These are phyloP conservation scores for Claviceps monticola DNA, from an alignment of 2,329 filamentous ascomycete species.

Conservation along the genomic window DNA sequence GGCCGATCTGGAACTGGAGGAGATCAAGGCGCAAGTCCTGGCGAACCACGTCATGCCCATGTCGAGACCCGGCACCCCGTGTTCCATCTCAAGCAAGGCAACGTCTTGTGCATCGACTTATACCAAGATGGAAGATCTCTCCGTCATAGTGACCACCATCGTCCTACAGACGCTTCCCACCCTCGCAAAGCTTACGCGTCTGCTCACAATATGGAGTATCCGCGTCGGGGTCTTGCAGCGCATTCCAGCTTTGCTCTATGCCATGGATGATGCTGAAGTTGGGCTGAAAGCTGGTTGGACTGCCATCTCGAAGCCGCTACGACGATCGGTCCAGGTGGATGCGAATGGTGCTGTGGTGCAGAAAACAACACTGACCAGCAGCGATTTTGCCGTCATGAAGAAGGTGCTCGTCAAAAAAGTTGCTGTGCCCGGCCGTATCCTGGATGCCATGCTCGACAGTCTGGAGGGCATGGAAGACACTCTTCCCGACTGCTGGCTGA, in stretches of 20 bases:
- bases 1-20: slow-evolving; percentile 62
- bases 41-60: slow-evolving; percentile 59
- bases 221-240: slow-evolving; percentile 62
- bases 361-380: slow-evolving; percentile 21
- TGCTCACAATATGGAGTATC: slow-evolving; percentile 68
- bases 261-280: slow-evolving; percentile 51
- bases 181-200: slow-evolving; percentile 54
- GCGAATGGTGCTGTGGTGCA: slow-evolving; percentile 7
- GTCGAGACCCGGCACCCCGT: slow-evolving; percentile 23
- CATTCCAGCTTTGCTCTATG: slow-evolving; percentile 53
- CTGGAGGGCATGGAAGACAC: slow-evolving; percentile 76
- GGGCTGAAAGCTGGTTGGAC: slow-evolving; percentile 55
- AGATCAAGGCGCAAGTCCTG: slow-evolving; percentile 78
- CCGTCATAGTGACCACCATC: slow-evolving; percentile 79
- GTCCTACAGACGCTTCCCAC: slow-evolving; percentile 80
- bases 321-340: slow-evolving; percentile 10
- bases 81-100: slow-evolving; percentile 16
- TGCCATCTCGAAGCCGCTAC: slow-evolving; percentile 30
- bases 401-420: slow-evolving; percentile 55
- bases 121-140: slow-evolving; percentile 73
- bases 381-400: slow-evolving; percentile 45
- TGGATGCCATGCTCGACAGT: slow-evolving; percentile 78
- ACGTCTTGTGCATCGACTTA: slow-evolving; percentile 39
- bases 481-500: slow-evolving; percentile 76
- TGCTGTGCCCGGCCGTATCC: slow-evolving; percentile 50